Base-by-base conservation (phyloP, 2,329 filamentous ascomycete species). In the Arthroderma uncinatum region DNA sequence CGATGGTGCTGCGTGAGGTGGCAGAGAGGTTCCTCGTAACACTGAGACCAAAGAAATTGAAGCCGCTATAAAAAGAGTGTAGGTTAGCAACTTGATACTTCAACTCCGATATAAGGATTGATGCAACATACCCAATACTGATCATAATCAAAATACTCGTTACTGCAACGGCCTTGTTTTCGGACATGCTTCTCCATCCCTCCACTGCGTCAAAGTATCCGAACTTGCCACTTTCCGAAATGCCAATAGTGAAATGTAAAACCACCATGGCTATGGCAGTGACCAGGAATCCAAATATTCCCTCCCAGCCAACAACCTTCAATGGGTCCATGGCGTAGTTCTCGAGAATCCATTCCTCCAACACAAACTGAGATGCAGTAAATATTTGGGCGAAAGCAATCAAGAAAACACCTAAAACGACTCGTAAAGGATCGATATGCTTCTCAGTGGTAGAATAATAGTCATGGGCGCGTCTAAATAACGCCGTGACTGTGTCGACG, bases 31-130 rank as follows among this genome's bases (percentile, higher is more conserved):
- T 84, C 59, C 89, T 83, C 0, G 93, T 98, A 7, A 98, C 92
- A 0, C 88, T 93, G 8, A 98, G 81, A 6, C 93, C 93, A 72
- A 98, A 98, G 78, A 95, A 98, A 75, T 98, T 98, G 81, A 97
- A 98, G 56, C 92, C 91, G 62, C 89, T 94, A 61, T 58, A 66
- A 63, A 56, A 16, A 4, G 48, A 39, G 16, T 28, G 28, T 16
- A 36, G 50, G 28, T 54, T 53, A 53, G 52, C 39, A 25, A 39
- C 14, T 33, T 19, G 1, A 9, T 10, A 4, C 8, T 1, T 50
- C 28, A 28, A 28, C 33, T 4, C 6, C 8, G 48, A 36, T 10
- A 16, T 25, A 4, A 25, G 60, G 62, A 63, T 10, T 9, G 57
- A 44, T 37, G 30, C 54, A 23, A 77, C 82, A 69, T 82, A 94